phyloP scores from a whole-genome alignment of 129 eudicot genomes.

The Glebionis coronaria region DNA sequence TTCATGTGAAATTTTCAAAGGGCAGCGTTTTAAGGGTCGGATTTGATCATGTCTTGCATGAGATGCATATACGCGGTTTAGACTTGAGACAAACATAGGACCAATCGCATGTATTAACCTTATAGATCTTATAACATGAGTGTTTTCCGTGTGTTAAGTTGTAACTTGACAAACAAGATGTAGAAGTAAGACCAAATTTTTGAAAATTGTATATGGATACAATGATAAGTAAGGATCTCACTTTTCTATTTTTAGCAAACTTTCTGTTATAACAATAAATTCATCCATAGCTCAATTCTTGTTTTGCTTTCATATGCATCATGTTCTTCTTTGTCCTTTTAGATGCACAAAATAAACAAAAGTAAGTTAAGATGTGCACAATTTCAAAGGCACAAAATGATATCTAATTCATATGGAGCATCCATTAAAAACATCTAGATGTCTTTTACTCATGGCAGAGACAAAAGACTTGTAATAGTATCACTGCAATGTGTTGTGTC shows the following conservation, averaged over 20 bases:
- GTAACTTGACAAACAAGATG: not conserved
- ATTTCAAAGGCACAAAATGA: not conserved
- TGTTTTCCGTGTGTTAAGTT: not conserved
- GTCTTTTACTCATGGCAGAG: not conserved
- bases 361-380: not conserved
- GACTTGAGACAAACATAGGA: too few relatives aligned
- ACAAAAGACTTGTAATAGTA: too few relatives aligned
- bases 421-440: too few relatives aligned
- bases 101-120: not conserved
- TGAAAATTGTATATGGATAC: not conserved
- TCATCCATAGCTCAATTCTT: constrained; percentile 15
- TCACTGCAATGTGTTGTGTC: too few relatives aligned
- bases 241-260: constrained; percentile 16
- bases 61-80: not conserved
- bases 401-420: too few relatives aligned
- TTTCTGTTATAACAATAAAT: constrained; percentile 10
- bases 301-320: constrained; percentile 14
- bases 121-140: not conserved
- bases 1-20: constrained; percentile 10
- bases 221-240: constrained; percentile 7
- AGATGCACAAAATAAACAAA: not conserved
- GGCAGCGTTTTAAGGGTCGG: not conserved
- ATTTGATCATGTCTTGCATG: constrained; percentile 9
- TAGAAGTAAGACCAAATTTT: not conserved
- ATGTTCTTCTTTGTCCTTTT: not conserved